These are phyloP conservation scores for Lecanicillium sp. DNA, from an alignment of 2,329 filamentous ascomycete genomes.

Conservation along the genomic window DNA sequence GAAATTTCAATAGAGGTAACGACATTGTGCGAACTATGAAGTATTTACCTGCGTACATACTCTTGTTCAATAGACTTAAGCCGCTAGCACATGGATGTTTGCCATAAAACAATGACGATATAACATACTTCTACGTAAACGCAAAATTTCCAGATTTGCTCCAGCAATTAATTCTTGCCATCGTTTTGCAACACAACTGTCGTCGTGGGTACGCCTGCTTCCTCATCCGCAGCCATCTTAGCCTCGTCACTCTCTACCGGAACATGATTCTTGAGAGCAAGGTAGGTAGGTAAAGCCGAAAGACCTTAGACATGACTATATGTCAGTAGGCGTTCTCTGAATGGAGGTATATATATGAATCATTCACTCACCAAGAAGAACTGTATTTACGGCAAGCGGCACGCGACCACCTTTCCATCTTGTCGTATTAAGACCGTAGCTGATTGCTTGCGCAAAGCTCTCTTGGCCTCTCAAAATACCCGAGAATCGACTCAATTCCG, in stretches of 20 bases:
- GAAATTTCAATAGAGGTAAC: no score
- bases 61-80: no score
- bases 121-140: no score
- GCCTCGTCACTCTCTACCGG: constrained; percentile 13
- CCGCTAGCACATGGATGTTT: no score
- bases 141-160: no score
- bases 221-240: neutral
- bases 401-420: constrained; percentile 29
- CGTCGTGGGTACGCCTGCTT: neutral
- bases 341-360: neutral
- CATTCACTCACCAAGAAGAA: constrained; percentile 24
- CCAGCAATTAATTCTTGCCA: no score
- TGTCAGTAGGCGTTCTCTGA: neutral
- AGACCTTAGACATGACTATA: constrained; percentile 13
- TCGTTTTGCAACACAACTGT: neutral
- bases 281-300: constrained; percentile 18
- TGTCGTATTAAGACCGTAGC: constrained; percentile 29
- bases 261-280: constrained; percentile 19
- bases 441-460: constrained; percentile 30
- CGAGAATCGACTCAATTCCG: constrained; percentile 35
- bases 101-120: no score
- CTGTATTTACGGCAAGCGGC: constrained; percentile 28
- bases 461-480: constrained; percentile 32
- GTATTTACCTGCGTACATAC: no score
- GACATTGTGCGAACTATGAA: no score